These are phyloP conservation scores for Eucalyptus paniculata DNA, from an alignment of 345 rosid genomes.

Conservation along the genomic window DNA sequence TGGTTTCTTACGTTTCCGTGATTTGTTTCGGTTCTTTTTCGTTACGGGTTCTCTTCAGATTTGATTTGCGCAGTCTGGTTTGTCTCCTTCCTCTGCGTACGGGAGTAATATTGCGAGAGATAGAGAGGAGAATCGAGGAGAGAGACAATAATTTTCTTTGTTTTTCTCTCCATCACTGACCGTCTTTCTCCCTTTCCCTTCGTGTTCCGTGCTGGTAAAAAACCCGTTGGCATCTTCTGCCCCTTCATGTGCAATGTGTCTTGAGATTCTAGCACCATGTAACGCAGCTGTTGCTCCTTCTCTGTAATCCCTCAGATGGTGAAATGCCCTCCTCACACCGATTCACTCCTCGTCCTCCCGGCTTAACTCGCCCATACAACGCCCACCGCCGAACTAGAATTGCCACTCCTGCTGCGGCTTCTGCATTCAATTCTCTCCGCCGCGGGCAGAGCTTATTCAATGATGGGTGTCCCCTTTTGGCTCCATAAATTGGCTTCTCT, in stretches of 20 bases:
- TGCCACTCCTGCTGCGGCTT: not conserved
- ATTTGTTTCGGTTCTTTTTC: not conserved
- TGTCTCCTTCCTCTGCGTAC: not conserved
- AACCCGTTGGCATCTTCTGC: not conserved
- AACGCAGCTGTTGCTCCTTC: not conserved
- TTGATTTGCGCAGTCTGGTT: not conserved
- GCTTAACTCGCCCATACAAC: not conserved
- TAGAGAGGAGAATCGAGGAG: not conserved
- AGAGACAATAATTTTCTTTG: not conserved
- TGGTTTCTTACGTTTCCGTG: not conserved
- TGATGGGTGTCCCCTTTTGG: not conserved
- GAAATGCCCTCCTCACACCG: not conserved
- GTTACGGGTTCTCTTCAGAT: not conserved
- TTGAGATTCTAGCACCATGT: not conserved
- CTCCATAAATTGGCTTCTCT: not conserved
- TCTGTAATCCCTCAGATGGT: not conserved
- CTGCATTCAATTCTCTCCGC: slow-evolving; percentile 1
- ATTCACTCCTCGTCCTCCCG: not conserved
- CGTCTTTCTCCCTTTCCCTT: not conserved
- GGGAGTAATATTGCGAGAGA: not conserved
- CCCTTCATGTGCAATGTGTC: slow-evolving; percentile 1
- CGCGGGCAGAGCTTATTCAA: not conserved
- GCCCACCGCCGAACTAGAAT: not conserved
- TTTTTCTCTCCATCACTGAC: not conserved
- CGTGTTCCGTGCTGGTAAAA: not conserved